Percentiles rank a stretch among this genome's conserved stretches.
Evolutionary conservation across 306 rosid genomes (phyloP).

Genomic region (Casuarina equisetifolia): DNA sequence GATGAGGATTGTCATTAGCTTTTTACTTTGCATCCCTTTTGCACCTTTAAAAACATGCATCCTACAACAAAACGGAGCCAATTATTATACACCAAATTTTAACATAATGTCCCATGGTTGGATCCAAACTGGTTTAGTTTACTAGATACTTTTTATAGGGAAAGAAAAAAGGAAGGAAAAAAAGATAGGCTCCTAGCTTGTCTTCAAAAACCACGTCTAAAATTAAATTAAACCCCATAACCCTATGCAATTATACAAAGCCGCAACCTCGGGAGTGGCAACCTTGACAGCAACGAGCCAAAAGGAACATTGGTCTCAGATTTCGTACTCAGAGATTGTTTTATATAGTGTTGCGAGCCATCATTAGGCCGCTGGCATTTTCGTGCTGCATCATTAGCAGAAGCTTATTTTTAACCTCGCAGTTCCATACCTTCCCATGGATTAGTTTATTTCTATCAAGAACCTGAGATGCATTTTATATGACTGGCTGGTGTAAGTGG

Average conservation of each 20-base stretch:
- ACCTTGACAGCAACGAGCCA: slow-evolving; percentile 23
- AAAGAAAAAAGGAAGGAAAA: too few species aligned
- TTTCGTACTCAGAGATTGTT: slow-evolving; percentile 19
- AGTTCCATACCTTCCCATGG: neutral
- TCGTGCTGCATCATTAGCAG: slow-evolving; percentile 19
- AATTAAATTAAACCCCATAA: neutral
- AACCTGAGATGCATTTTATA: neutral
- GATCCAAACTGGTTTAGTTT: too few species aligned
- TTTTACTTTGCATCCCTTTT: too few species aligned
- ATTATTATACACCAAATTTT: too few species aligned
- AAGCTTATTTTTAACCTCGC: neutral
- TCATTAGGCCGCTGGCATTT: slow-evolving; percentile 16
- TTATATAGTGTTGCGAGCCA: slow-evolving; percentile 28
- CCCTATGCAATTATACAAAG: neutral
- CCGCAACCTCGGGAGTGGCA: slow-evolving; percentile 16
- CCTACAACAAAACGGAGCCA: too few species aligned
- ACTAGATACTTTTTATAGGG: too few species aligned
- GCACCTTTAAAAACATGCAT: too few species aligned
- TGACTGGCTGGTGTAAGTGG: neutral
- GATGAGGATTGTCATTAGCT: too few species aligned
- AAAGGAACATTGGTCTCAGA: slow-evolving; percentile 25
- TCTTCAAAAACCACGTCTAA: too few species aligned
- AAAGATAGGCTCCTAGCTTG: too few species aligned
- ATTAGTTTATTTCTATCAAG: neutral
- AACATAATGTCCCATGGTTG: too few species aligned